Base-by-base conservation (phyloP, 1,284 basidiomycete species). In the Malassezia sympodialis region DNA sequence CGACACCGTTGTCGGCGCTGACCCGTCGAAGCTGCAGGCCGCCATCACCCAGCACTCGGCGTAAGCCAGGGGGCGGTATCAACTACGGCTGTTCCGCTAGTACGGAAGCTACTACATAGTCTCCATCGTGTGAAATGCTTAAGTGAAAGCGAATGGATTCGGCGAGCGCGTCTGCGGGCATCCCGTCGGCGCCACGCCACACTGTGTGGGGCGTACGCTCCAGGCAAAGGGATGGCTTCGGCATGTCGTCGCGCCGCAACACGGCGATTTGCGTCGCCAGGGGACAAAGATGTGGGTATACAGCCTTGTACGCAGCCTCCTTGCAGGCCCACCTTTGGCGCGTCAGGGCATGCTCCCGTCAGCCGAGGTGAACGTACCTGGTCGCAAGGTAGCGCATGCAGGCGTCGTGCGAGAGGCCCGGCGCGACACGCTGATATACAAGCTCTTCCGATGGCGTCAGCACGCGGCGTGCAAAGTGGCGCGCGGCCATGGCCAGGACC, bases 301-400 rank as follows among this genome's bases (percentile, higher is more conserved):
- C 68, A 0, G 90, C 87, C 73, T 94, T 93, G 78, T 90, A 91
- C 0, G 85, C 83, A 0, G 90, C 87, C 77, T 93, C 90, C 69
- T 94, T 94, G 42, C 83, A 81, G 10, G 63, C 48, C 71, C 71
- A 73, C 21, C 71, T 63, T 23, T 56, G 21, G 15, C 35, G 46
- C 11, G 58, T 53, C 26, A 66, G 59, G 32, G 31, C 23, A 19
- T 49, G 34, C n/a, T 10, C 24, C 19, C 39, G 40, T 28, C 35
- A 23, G 17, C 11, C 49, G 21, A 19, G n/a, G 15, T 11, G n/a
- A 11, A 39, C 56, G 57, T 52, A 58, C 56, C 59, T 58, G 11
- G 52, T 51, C 17, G 39, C 58, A 26, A 30, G 40, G 40, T 23
- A 50, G 19, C 46, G 27, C 26, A 43, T 34, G 24, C n/a, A 23